A percentile compares a stretch with the other conserved stretches of the same genome.
Evolutionary conservation across 2,329 filamentous ascomycete genomes (phyloP).

Genomic region (Fusarium temperatum): DNA sequence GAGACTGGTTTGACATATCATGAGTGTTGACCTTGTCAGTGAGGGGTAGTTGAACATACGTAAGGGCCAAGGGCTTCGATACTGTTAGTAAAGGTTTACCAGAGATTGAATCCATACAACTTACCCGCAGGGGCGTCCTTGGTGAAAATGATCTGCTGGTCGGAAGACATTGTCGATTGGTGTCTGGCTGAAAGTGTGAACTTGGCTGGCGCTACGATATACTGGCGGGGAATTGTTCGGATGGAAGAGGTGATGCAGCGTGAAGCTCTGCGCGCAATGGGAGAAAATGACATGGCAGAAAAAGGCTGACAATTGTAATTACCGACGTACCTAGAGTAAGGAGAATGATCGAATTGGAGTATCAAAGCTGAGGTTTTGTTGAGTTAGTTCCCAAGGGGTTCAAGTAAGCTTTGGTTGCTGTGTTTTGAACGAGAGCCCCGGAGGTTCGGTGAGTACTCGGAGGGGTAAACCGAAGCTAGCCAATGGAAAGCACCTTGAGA

Average conservation of each 20-base stretch:
- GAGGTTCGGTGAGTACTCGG: slow-evolving; percentile 23
- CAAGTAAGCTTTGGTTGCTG: slow-evolving; percentile 14
- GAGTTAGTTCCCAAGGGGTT: slow-evolving; percentile 5
- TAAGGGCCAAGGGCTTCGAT: slow-evolving; percentile 68
- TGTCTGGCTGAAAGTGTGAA: slow-evolving; percentile 47
- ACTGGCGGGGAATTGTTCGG: slow-evolving; percentile 23
- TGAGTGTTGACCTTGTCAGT: slow-evolving; percentile 22
- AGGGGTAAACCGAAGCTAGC: slow-evolving; percentile 15
- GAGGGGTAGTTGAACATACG: slow-evolving; percentile 54
- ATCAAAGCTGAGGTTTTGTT: slow-evolving; percentile 5
- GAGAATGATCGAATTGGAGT: neutral
- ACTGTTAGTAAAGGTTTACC: slow-evolving; percentile 10
- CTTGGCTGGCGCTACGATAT: slow-evolving; percentile 25
- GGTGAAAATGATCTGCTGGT: slow-evolving; percentile 63
- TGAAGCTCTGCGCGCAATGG: slow-evolving; percentile 36
- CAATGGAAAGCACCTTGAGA: slow-evolving; percentile 8
- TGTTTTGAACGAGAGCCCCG: slow-evolving; percentile 25
- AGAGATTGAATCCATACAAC: slow-evolving; percentile 40
- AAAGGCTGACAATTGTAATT: neutral
- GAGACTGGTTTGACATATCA: slow-evolving; percentile 57
- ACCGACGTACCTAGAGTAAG: slow-evolving; percentile 28
- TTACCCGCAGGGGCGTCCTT: slow-evolving; percentile 68
- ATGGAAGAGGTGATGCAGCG: slow-evolving; percentile 31
- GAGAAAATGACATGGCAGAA: slow-evolving; percentile 36
- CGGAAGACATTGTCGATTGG: slow-evolving; percentile 57